phyloP scores from a whole-genome alignment of 2,329 filamentous ascomycete genomes.

The Fusarium multiceps region DNA sequence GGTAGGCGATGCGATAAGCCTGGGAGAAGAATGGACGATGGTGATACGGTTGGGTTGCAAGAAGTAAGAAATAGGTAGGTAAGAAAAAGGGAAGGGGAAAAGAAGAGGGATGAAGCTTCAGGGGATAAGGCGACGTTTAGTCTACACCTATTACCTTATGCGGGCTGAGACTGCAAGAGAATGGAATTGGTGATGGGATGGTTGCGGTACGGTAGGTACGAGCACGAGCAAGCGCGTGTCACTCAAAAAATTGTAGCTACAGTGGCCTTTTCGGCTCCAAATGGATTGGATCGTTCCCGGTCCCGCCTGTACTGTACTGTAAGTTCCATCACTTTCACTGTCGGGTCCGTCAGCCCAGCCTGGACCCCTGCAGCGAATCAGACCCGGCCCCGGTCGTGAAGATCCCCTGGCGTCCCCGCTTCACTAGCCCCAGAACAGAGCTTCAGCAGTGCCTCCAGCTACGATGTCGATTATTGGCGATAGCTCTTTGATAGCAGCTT shows the following conservation, averaged over 20 bases:
- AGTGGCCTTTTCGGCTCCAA: constrained; percentile 51
- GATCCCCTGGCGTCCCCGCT: constrained; percentile 38
- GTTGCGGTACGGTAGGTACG: constrained; percentile 20
- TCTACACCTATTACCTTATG: constrained; percentile 28
- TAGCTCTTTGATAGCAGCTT: constrained; percentile 14
- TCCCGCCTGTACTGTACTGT: not conserved
- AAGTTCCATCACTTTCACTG: not conserved
- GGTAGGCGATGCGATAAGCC: constrained; percentile 23
- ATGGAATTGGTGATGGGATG: constrained; percentile 35
- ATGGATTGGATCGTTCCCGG: constrained; percentile 11
- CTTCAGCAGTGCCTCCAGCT: constrained; percentile 17
- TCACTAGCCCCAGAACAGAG: constrained; percentile 29
- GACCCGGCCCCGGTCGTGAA: constrained; percentile 31
- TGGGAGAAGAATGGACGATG: constrained; percentile 7
- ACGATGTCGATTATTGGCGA: constrained; percentile 22
- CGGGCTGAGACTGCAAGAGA: constrained; percentile 27
- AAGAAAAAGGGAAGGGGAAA: constrained; percentile 25
- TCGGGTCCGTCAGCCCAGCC: constrained; percentile 26
- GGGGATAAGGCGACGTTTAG: constrained; percentile 36
- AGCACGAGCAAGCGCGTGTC: constrained; percentile 24
- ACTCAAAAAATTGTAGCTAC: constrained; percentile 52
- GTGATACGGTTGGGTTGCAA: constrained; percentile 23
- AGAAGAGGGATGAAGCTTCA: constrained; percentile 43
- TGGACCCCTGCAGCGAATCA: constrained; percentile 36
- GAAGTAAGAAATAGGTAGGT: constrained; percentile 26